phyloP scores from a whole-genome alignment of 805 yeast species.

The Maudiozyma barnettii region DNA sequence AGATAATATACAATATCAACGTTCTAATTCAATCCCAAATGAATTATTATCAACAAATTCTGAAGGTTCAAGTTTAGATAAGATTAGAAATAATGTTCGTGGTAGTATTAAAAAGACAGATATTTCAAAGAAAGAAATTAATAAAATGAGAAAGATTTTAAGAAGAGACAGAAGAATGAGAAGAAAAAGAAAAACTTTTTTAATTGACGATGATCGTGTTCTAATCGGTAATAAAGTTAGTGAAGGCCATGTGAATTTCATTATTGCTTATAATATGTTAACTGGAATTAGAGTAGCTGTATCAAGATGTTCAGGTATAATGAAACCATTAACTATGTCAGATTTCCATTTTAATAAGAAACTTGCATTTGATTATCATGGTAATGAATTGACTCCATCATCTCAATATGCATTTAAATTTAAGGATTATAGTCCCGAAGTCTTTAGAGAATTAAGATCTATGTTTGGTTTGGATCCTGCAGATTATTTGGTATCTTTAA shows the following conservation, averaged over 20 bases:
- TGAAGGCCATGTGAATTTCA: constrained; percentile 90
- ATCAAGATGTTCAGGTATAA: constrained; percentile 79
- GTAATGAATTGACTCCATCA: constrained; percentile 85
- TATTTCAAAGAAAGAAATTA: constrained; percentile 36
- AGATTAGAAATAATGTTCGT: constrained; percentile 6
- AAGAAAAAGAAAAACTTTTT: constrained; percentile 33
- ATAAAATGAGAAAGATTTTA: constrained; percentile 42
- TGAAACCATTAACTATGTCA: constrained; percentile 53
- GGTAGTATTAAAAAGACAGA: constrained; percentile 27
- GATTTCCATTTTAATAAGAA: constrained; percentile 72
- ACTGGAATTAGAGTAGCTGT: constrained; percentile 96
- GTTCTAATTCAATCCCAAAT: background rate
- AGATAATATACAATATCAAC: background rate
- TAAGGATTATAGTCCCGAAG: constrained; percentile 92
- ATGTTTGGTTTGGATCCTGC: constrained; percentile 89
- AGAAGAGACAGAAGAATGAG: constrained; percentile 36
- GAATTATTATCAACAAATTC: background rate
- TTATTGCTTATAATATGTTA: constrained; percentile 92
- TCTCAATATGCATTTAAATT: constrained; percentile 93
- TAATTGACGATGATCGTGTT: constrained; percentile 45
- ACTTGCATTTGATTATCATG: constrained; percentile 76
- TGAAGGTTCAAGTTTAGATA: background rate
- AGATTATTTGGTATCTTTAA: constrained; percentile 83
- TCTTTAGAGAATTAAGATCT: constrained; percentile 74
- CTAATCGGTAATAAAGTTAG: constrained; percentile 71